These are phyloP conservation scores for Ceratocystis variospora DNA, from an alignment of 2,329 filamentous ascomycete species.

Conservation along the genomic window DNA sequence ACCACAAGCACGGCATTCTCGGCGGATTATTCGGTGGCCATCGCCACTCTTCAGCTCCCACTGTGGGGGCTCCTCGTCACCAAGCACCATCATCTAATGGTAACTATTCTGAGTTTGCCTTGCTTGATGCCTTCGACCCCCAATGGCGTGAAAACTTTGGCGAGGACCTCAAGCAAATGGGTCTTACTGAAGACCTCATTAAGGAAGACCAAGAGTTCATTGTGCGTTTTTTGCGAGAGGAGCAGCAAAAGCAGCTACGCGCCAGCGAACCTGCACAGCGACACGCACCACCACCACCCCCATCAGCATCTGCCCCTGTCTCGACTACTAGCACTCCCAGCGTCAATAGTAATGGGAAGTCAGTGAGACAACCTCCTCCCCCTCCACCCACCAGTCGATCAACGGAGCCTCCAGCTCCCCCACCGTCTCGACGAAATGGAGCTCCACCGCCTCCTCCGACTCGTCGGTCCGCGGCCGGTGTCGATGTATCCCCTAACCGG, in stretches of 20 bases:
- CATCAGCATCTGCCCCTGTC: conserved; percentile 20
- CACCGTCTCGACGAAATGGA: conserved; percentile 28
- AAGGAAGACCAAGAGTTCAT: conserved; percentile 56
- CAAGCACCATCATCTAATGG: conserved; percentile 25
- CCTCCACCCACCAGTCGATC: conserved; percentile 24
- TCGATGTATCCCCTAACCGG: conserved; percentile 40
- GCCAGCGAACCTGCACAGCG: conserved; percentile 18
- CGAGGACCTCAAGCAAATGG: conserved; percentile 47
- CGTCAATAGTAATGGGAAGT: conserved; percentile 14
- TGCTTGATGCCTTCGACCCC: conserved; percentile 50
- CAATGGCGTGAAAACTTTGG: conserved; percentile 53
- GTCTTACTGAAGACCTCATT: conserved; percentile 52
- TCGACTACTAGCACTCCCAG: conserved; percentile 20
- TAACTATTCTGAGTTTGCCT: conserved; percentile 40
- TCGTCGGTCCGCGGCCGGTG: conserved; percentile 40
- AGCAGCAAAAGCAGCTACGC: conserved; percentile 34
- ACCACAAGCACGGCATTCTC: conserved; percentile 33
- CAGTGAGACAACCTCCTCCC: conserved; percentile 26
- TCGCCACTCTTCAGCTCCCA: conserved; percentile 44
- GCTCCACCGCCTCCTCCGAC: conserved; percentile 46
- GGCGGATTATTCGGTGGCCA: conserved; percentile 49
- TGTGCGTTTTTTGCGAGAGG: conserved; percentile 47
- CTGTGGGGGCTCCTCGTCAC: conserved; percentile 41
- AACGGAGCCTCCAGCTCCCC: conserved; percentile 22
- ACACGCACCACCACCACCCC: conserved; percentile 17